These are phyloP conservation scores for Albifimbria verrucaria DNA, from an alignment of 2,329 filamentous ascomycete species.

Conservation along the genomic window DNA sequence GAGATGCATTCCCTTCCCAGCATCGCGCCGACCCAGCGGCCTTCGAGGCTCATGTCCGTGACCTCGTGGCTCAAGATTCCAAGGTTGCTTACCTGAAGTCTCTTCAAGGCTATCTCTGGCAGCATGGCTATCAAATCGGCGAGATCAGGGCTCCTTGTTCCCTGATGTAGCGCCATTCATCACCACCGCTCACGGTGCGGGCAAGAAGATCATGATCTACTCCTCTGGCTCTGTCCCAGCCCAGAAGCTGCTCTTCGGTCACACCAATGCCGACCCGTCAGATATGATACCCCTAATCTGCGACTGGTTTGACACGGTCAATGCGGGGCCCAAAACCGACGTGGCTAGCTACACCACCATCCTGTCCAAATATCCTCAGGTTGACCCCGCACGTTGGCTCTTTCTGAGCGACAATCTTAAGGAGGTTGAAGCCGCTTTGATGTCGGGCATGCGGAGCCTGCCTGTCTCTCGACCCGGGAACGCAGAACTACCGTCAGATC, in stretches of 20 bases:
- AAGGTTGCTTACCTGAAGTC: constrained; percentile 76
- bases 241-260: constrained; percentile 74
- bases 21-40: constrained; percentile 55
- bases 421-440: constrained; percentile 61
- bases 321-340: constrained; percentile 72
- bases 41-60: constrained; percentile 64
- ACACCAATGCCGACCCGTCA: constrained; percentile 56
- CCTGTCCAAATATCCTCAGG: constrained; percentile 38
- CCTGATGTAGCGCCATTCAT: constrained; percentile 67
- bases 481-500: constrained; percentile 52
- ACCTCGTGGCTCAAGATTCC: constrained; percentile 68
- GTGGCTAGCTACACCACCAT: constrained; percentile 66
- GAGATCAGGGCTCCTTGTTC: constrained; percentile 71
- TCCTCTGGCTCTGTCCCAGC: constrained; percentile 77
- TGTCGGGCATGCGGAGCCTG: constrained; percentile 60
- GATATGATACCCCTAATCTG: constrained; percentile 58
- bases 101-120: constrained; percentile 77
- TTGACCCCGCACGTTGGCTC: constrained; percentile 55
- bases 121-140: constrained; percentile 67
- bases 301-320: constrained; percentile 77
- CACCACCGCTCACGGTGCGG: constrained; percentile 52
- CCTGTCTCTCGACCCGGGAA: constrained; percentile 70
- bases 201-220: constrained; percentile 69
- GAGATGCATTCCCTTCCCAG: constrained; percentile 66
- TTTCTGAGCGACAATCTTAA: constrained; percentile 79